phyloP scores from a whole-genome alignment of 352 stramenopile species.

The Pythium insidiosum region DNA sequence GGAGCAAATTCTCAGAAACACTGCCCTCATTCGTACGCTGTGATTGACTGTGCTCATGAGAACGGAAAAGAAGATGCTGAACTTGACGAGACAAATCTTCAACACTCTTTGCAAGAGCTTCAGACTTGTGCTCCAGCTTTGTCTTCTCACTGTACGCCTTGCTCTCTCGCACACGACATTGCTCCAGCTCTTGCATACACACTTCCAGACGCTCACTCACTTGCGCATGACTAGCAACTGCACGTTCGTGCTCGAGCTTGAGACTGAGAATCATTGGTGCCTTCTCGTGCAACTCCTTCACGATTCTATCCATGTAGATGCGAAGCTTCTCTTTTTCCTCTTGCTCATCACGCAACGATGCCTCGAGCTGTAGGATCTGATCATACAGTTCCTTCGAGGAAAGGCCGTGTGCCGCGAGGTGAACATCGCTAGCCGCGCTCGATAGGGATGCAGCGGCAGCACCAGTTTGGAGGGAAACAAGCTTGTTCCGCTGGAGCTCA shows the following conservation, averaged over 20 bases:
- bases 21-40: constrained; percentile 3
- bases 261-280: constrained; percentile 86
- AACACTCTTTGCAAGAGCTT: constrained; percentile 72
- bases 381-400: constrained; percentile 87
- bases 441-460: constrained; percentile 53
- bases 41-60: constrained; percentile 38
- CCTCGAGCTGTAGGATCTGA: constrained; percentile 83
- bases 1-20: constrained; percentile 72
- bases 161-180: constrained; percentile 63
- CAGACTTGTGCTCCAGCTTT: constrained; percentile 57
- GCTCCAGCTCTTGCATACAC: constrained; percentile 58
- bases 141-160: constrained; percentile 52
- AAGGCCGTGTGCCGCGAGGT: constrained; percentile 59
- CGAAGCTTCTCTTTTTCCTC: constrained; percentile 85
- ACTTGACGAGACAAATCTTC: constrained; percentile 90
- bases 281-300: constrained; percentile 90
- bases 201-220: constrained; percentile 60
- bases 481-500: constrained; percentile 60
- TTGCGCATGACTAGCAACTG: constrained; percentile 75
- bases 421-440: constrained; percentile 43
- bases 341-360: constrained; percentile 69
- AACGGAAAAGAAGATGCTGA: constrained; percentile 78
- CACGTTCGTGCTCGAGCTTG: constrained; percentile 85
- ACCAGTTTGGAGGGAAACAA: constrained; percentile 37
- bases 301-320: constrained; percentile 87